Evolutionary conservation across 306 rosid genomes (phyloP), one percentile per base, ranked within the genome.

Genomic region (Carpinus viminea): DNA sequence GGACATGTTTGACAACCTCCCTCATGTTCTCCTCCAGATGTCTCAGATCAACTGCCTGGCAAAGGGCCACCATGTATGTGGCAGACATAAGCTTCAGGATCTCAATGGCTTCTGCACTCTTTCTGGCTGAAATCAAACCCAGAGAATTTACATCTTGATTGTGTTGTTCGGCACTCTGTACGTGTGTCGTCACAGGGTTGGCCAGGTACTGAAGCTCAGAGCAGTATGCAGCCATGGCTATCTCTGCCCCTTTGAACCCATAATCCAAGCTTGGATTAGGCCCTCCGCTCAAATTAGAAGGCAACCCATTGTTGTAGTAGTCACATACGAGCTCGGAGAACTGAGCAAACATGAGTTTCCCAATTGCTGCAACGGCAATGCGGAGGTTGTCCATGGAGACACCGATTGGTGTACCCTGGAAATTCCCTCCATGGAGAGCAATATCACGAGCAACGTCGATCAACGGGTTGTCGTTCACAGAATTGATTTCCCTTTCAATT

Each of bases 151-250:
- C 86, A 48, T 83, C 86, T 65, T 83, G 86, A 68, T 83, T 74
- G 83, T 83, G 86, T 45, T 83, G 86, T 10, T 83, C 86, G 3
- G 86, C 86, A 61, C 86, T 83, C 5, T 78, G 86, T 13, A 78
- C 86, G 15, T 83, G 86, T 0, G 80, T 83, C 7, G 86, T 83
- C 13, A 83, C 86, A 4, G 83, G 86, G 57, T 83, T 83, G 7
- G 83, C 83, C 21, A 83, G 15, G 76, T 78, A 78, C 59, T 83
- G 86, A 4, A 83, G 83, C 74, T 83, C 86, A 4, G 86, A 83
- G 62, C 86, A 83, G n/a, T 83, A 83, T 11, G 86, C 72, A 13
- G 86, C 86, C 86, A 83, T 82, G 76, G 86, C 86, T 36, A 82
- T 74, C 48, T 82, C 86, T 1, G 86, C 86, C 1, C 86, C 86